Evolutionary conservation across 495 filamentous ascomycete genomes (phyloP).

Genomic region (Neurospora africana): DNA sequence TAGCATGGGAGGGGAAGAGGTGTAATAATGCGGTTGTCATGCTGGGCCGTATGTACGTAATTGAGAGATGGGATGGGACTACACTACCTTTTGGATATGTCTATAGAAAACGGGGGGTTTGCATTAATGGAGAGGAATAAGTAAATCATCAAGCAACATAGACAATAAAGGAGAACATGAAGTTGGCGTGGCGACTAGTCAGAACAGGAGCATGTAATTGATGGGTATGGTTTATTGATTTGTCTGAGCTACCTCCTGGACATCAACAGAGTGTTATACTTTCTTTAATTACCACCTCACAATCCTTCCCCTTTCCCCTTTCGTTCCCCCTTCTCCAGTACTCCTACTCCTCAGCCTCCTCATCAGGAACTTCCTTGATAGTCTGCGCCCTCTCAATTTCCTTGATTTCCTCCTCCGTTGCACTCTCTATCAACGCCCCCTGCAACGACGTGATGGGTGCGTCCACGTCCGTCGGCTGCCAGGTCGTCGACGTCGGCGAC

Average conservation of each 20-base stretch:
- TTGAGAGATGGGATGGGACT: neutral
- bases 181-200: neutral
- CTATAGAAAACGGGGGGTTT: neutral
- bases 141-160: neutral
- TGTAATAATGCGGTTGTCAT: neutral
- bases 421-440: slow-evolving; percentile 20
- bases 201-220: neutral
- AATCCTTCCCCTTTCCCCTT: neutral
- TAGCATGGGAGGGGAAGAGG: neutral
- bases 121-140: neutral
- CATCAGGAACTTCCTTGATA: slow-evolving; percentile 25
- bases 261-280: neutral
- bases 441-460: slow-evolving; percentile 21
- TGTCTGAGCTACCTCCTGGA: neutral
- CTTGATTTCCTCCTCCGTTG: slow-evolving; percentile 26
- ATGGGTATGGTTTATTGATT: neutral
- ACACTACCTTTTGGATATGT: neutral
- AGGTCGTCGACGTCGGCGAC: slow-evolving; percentile 33
- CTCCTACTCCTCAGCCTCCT: slow-evolving; percentile 15
- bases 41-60: neutral
- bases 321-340: neutral
- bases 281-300: neutral
- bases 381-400: slow-evolving; percentile 28
- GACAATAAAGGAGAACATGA: neutral
- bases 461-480: slow-evolving; percentile 32